Evolutionary conservation across 2,329 filamentous ascomycete genomes (phyloP), one percentile per base, ranked within the genome.

Genomic region (Cladosporium cucumerinum): DNA sequence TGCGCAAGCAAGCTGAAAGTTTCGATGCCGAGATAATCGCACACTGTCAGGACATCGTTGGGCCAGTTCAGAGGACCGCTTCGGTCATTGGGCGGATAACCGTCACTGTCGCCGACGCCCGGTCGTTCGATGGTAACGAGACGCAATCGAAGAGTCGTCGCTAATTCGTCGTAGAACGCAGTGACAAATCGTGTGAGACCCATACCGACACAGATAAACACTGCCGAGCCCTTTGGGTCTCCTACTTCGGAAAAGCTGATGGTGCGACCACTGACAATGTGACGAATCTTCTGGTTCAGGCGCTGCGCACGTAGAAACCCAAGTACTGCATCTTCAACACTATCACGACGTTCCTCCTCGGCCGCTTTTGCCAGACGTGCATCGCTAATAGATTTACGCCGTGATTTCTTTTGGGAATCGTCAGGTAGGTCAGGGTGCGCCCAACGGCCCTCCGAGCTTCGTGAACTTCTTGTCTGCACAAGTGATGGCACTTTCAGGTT

Each of bases 201-300:
- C 95, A 99, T 99, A 23, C 95, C 95, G 2, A 99, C 93, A 73
- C 95, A 99, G 75, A 95, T 96, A 71, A 99, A 93, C 1, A 99
- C 92, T 2, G 93, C 94, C 69, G 90, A 94, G 1, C 95, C 95
- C 51, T 94, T 87, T 0, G 93, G 88, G 75, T 98, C 93, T 16
- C 95, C 95, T 2, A 99, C 95, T 76, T 99, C 95, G 0, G 94
- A 98, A 74, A 97, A 99, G 0, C 93, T 96, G 69, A 99, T 97
- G 3, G 90, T 84, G 18, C 95, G 87, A 1, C 93, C 93, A 0
- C 91, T 96, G 65, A 91, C 89, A 0, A 93, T 92, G 77, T 97
- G 92, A 25, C 84, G 84, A 60, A 98, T 92, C 78, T 90, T 96
- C 73, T 97, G 93, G 3, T 92, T 96, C 62, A 99, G 79, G 8